A percentile compares a stretch with the other conserved stretches of the same genome.
Conservation (phyloP, 345 rosid genomes). For the Hevea brasiliensis region DNA sequence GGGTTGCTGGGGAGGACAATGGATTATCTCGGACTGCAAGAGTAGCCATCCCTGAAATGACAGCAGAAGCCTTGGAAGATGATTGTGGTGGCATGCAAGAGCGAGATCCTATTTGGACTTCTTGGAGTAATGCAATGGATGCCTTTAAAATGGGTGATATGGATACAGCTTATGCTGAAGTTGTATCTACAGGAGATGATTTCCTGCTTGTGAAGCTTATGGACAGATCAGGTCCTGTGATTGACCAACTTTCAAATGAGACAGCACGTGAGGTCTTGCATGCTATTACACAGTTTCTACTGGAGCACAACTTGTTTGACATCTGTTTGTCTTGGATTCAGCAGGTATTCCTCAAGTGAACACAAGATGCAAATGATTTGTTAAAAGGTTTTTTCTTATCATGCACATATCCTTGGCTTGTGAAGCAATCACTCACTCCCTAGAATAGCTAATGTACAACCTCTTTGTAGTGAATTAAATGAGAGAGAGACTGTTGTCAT, state of each 20-base stretch:
- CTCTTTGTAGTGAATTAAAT: too few species aligned
- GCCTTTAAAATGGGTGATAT: constrained; percentile 81
- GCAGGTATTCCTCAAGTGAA: constrained; percentile 52
- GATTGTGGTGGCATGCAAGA: constrained; percentile 59
- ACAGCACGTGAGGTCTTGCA: constrained; percentile 68
- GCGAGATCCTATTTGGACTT: constrained; percentile 77
- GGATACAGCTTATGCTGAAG: constrained; percentile 89
- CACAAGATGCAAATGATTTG: neutral
- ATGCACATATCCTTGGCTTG: neutral
- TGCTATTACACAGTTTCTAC: constrained; percentile 72
- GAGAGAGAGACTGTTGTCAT: too few species aligned
- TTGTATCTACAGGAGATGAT: constrained; percentile 77
- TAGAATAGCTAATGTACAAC: too few species aligned
- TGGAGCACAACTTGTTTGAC: constrained; percentile 78
- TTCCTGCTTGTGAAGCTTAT: constrained; percentile 84
- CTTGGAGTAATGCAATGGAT: constrained; percentile 96
- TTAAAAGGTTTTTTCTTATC: neutral
- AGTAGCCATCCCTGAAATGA: constrained; percentile 68
- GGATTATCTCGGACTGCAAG: constrained; percentile 58
- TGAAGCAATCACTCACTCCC: neutral
- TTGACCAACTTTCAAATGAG: constrained; percentile 87
- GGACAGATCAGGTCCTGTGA: constrained; percentile 88
- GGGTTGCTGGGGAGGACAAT: constrained; percentile 95
- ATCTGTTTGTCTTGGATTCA: constrained; percentile 94
- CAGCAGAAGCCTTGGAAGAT: constrained; percentile 80